These are phyloP conservation scores for Wickerhamiella kazuoi DNA, from an alignment of 805 yeast species.

Conservation along the genomic window DNA sequence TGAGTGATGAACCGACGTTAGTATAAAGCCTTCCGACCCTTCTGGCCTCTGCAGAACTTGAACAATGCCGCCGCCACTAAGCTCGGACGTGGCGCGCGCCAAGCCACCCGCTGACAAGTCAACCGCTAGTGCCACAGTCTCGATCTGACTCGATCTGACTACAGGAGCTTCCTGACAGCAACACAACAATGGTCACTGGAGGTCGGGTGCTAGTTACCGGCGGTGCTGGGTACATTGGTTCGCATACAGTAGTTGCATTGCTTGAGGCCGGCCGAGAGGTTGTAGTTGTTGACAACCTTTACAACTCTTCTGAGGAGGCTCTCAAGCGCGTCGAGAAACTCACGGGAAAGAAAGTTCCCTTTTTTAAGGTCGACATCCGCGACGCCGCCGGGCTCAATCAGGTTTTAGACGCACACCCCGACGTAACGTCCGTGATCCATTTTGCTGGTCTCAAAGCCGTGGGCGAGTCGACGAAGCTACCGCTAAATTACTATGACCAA, in stretches of 20 bases:
- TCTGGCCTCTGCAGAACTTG: no score
- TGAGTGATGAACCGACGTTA: no score
- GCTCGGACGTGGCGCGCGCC: neutral
- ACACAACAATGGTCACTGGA: neutral
- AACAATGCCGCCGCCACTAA: no score
- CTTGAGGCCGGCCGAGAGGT: conserved; percentile 46
- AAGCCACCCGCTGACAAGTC: neutral
- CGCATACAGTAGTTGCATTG: conserved; percentile 54
- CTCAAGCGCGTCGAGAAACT: conserved; percentile 42
- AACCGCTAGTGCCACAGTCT: neutral
- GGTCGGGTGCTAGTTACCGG: conserved; percentile 47
- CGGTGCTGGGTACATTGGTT: conserved; percentile 77
- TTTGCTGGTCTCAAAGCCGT: conserved; percentile 76
- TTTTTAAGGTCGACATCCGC: conserved; percentile 39
- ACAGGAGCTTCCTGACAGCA: no score
- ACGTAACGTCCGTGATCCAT: conserved; percentile 46
- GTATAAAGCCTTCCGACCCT: neutral
- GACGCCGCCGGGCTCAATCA: conserved; percentile 31
- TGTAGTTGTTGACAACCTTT: conserved; percentile 53
- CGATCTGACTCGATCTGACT: no score
- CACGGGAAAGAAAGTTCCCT: conserved; percentile 31
- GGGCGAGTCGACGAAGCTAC: conserved; percentile 54
- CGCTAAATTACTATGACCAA: conserved; percentile 49
- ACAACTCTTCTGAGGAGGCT: conserved; percentile 51
- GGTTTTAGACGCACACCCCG: conserved; percentile 31